These are phyloP conservation scores for Cladophialophora immunda DNA, from an alignment of 2,329 filamentous ascomycete genomes.

Conservation along the genomic window DNA sequence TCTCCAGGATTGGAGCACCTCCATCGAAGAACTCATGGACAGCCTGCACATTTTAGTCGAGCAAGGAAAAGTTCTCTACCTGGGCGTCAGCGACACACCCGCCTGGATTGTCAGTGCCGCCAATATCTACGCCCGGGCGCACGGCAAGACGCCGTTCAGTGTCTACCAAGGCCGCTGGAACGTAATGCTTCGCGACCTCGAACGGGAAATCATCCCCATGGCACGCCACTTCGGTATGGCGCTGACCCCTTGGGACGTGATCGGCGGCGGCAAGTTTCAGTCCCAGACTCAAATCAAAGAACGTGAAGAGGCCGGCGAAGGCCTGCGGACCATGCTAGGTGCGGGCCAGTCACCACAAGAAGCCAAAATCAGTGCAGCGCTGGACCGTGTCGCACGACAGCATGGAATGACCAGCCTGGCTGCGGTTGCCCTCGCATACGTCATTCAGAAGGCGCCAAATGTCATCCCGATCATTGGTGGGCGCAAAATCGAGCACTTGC, in stretches of 20 bases:
- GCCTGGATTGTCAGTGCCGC: slow-evolving; percentile 52
- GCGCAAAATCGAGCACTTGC: slow-evolving; percentile 61
- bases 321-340: slow-evolving; percentile 54
- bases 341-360: slow-evolving; percentile 25
- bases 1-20: slow-evolving; percentile 71
- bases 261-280: slow-evolving; percentile 63
- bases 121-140: slow-evolving; percentile 68
- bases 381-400: slow-evolving; percentile 34
- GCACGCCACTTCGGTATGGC: slow-evolving; percentile 68
- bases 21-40: slow-evolving; percentile 74
- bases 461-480: slow-evolving; percentile 65
- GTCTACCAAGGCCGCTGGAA: slow-evolving; percentile 74
- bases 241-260: slow-evolving; percentile 63
- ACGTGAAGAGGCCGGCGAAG: slow-evolving; percentile 37
- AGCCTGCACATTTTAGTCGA: slow-evolving; percentile 68
- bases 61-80: slow-evolving; percentile 70
- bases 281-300: slow-evolving; percentile 48
- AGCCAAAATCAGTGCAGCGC: slow-evolving; percentile 27
- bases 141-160: slow-evolving; percentile 73
- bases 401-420: slow-evolving; percentile 40
- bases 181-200: slow-evolving; percentile 69
- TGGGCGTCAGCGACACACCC: slow-evolving; percentile 55
- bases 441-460: slow-evolving; percentile 60
- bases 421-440: slow-evolving; percentile 58
- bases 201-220: slow-evolving; percentile 74